Evolutionary conservation across 1,284 basidiomycete genomes (phyloP), one percentile per base, ranked within the genome.

Genomic region (Salmacisia buchloeana): DNA sequence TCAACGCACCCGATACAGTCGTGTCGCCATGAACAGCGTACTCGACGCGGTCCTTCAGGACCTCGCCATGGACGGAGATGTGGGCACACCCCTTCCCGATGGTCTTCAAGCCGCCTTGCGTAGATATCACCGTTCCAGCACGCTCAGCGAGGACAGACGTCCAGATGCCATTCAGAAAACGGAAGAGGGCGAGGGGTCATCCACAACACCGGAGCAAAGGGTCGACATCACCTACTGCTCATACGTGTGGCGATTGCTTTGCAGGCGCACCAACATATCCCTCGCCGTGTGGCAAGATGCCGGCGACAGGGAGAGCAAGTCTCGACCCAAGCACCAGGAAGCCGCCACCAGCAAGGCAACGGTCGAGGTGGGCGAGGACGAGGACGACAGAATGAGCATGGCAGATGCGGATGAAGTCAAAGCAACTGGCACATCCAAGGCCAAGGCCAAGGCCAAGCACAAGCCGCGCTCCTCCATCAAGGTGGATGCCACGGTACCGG

Each of bases 31-130:
- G 46, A 52, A 52, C 23, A 31, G 23, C 21, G 15, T 52, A 12
- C 23, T 52, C 46, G 46, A 52, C 46, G 29, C 21, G 5, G 46
- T 52, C 23, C 21, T 52, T 13, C 46, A 52, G 29, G 46, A 52
- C 23, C 29, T 52, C 23, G 46, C 46, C 46, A 52, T 52, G 46
- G 46, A 52, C 29, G 46, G 46, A 21, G 46, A 52, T 27, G 46
- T 9, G 15, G 46, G 46, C 46, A 52, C 23, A 9, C 46, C n/a
- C 7, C 29, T 52, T 2, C 46, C 46, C 21, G 29, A 5, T 12
- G 46, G 23, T 21, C 46, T 52, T 27, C 23, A 52, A 25, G 18
- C 46, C 7, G 46, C 46, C 23, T 9, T 52, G 15, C 21, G 29
- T 13, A 31, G 21, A 9, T 52, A 52, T 3, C 29, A n/a, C n/a